Percentiles rank a stretch among this genome's conserved stretches.
phyloP scores from a whole-genome alignment of 345 rosid genomes.

The Lepidium africanum region DNA sequence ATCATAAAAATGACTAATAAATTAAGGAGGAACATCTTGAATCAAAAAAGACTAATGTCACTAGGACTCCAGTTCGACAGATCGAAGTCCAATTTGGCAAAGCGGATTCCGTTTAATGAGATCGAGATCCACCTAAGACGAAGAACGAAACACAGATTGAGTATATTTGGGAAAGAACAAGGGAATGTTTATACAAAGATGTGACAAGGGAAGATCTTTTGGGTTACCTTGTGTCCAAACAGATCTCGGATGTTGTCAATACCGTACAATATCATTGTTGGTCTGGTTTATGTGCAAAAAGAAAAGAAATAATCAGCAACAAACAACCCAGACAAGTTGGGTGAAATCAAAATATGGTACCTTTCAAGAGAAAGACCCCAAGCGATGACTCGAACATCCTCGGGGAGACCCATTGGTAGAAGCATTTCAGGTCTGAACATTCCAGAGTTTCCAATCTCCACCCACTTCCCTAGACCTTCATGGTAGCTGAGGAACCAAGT shows the following conservation, averaged over 20 bases:
- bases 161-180: not conserved
- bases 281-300: conserved; percentile 39
- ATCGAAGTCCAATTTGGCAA: conserved; percentile 56
- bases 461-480: conserved; percentile 76
- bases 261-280: conserved; percentile 87
- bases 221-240: conserved; percentile 81
- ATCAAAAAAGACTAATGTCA: not conserved
- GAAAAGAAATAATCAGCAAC: conserved; percentile 2
- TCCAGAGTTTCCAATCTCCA: conserved; percentile 96
- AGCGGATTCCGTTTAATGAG: conserved; percentile 74
- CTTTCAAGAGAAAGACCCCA: conserved; percentile 99
- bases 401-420: conserved; percentile 89
- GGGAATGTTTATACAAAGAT: not conserved
- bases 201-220: not conserved
- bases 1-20: not conserved
- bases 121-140: conserved; percentile 69
- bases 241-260: conserved; percentile 84
- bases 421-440: conserved; percentile 98
- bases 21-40: not conserved
- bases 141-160: not conserved
- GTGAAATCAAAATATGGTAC: conserved; percentile 24
- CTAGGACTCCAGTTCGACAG: conserved; percentile 57
- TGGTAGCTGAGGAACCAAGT: conserved; percentile 53
- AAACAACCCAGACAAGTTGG: not conserved
- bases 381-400: conserved; percentile 84